A percentile compares a stretch with the other conserved stretches of the same genome.
These are phyloP conservation scores for Venturia oleaginea DNA, from an alignment of 2,329 filamentous ascomycete genomes.

Conservation along the genomic window DNA sequence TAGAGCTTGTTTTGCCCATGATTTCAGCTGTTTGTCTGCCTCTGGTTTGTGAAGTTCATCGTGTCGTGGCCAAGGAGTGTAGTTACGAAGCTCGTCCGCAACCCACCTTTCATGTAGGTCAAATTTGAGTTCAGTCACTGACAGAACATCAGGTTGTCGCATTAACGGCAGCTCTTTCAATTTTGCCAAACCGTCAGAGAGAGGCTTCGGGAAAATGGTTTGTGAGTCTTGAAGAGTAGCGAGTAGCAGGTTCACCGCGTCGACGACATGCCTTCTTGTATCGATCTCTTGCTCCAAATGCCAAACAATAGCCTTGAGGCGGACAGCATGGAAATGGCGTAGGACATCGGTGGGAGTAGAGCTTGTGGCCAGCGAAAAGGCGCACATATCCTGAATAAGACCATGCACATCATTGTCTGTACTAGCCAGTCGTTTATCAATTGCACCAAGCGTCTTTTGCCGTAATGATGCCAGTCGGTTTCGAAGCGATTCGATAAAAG, in stretches of 20 bases:
- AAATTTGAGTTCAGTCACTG: slow-evolving; percentile 61
- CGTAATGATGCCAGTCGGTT: slow-evolving; percentile 55
- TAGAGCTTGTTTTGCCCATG: slow-evolving; percentile 33
- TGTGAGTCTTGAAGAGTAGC: slow-evolving; percentile 71
- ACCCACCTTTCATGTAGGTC: slow-evolving; percentile 76
- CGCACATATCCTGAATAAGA: slow-evolving; percentile 66
- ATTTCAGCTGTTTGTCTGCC: slow-evolving; percentile 30
- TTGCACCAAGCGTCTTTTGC: slow-evolving; percentile 54
- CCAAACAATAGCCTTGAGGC: slow-evolving; percentile 57
- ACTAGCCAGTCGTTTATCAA: slow-evolving; percentile 44
- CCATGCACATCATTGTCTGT: slow-evolving; percentile 27
- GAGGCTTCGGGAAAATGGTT: slow-evolving; percentile 59
- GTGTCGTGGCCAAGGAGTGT: slow-evolving; percentile 78
- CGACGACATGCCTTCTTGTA: slow-evolving; percentile 43
- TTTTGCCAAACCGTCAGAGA: slow-evolving; percentile 58
- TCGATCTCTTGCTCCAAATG: slow-evolving; percentile 41
- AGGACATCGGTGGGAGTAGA: slow-evolving; percentile 72
- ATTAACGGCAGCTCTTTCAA: slow-evolving; percentile 65
- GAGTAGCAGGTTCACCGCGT: slow-evolving; percentile 63
- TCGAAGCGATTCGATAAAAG: slow-evolving; percentile 53
- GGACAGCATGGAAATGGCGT: slow-evolving; percentile 65
- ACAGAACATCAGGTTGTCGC: slow-evolving; percentile 57
- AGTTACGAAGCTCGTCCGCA: slow-evolving; percentile 70
- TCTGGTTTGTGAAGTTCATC: slow-evolving; percentile 49
- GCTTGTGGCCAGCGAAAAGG: slow-evolving; percentile 73